Evolutionary conservation across 805 yeast genomes (phyloP), one percentile per base, ranked within the genome.

Genomic region (Ogataea dorogensis): DNA sequence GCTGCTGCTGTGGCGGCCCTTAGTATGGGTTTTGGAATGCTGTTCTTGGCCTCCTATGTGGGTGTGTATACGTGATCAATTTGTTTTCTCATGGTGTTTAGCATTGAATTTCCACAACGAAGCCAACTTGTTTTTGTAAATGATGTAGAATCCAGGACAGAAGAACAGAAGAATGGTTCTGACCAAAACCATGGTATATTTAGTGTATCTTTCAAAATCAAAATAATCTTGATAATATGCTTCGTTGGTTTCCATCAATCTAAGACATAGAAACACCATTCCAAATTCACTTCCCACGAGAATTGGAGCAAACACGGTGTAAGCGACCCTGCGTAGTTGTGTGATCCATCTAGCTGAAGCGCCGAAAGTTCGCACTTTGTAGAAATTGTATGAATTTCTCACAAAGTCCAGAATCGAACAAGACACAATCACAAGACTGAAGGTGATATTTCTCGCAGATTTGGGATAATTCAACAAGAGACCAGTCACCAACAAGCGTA

Each of bases 41-140:
- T 58, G 16, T 58, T 56, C 13, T 33, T 58, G 9, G 47, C 64
- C 17, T 58, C 61, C 9, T 41, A 42, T 21, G 53, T 57, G 28
- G 66, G 65, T 7, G 61, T 60, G 8, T 58, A 56, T 30, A 42
- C 63, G 16, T 59, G 36, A 40, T 25, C 20, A 26, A 12, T 30
- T 26, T 11, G 31, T 30, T 17, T 36, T 36, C n/a, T 25, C 18
- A 12, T 30, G 33, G n/a, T n/a, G 4, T 2, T 14, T 9, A 3
- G 32, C 28, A 2, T 24, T 29, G 20, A 19, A 27, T 12, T 36
- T 33, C 51, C 51, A 47, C 17, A 48, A 26, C 15, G 41, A 33
- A 6, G 30, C 22, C 16, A 50, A n/a, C 21, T 46, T 48, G 26
- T 35, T 26, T 30, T 48, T 54, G 44, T 50, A 58, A 9, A 43